Base-by-base conservation (phyloP, 2,329 filamentous ascomycete species). In the Exophiala sp. region DNA sequence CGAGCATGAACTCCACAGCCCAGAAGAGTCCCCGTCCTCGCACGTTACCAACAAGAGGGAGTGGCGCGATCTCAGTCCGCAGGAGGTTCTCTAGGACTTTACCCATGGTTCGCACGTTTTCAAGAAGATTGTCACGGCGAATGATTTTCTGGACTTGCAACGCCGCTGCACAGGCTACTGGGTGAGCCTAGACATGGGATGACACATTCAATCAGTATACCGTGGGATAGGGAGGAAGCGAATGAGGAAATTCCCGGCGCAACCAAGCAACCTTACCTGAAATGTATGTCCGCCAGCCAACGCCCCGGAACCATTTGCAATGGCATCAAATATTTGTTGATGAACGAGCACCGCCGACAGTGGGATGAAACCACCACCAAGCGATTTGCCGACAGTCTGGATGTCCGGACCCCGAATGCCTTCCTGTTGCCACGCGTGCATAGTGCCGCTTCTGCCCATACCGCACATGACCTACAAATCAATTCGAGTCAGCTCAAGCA, bases 261-360 rank as follows among this genome's bases (percentile, higher is more conserved):
- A n/a, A n/a, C n/a, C n/a, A n/a, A n/a, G n/a, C n/a, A n/a, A n/a
- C n/a, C n/a, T n/a, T n/a, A n/a, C n/a, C n/a, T 80, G 76, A 49
- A 79, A 80, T 1, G 66, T 81, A 64, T 82, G 78, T 0, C 78
- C 79, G 57, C 81, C 78, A 2, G 69, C 67, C 61, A 82, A 81
- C 1, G 66, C 74, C 11, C 14, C 65, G 18, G n/a, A 21, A 16
- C 19, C 10, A 7, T 35, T 72, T 65, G 35, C n/a, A n/a, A 82
- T 59, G 0, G 64, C 69, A 32, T 76, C 65, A 8, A 73, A 68
- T 5, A 82, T 68, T n/a, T 67, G 68, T 9, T 73, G 56, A 24
- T 67, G 67, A 21, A 79, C 70, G 16, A 83, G 64, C 38, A 82
- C 65, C 0, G 70, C 79, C 1, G 78, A 78, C 2, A 82, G 66